Base-by-base conservation (phyloP, 1,139 yeast species). In the Yarrowia galli region DNA sequence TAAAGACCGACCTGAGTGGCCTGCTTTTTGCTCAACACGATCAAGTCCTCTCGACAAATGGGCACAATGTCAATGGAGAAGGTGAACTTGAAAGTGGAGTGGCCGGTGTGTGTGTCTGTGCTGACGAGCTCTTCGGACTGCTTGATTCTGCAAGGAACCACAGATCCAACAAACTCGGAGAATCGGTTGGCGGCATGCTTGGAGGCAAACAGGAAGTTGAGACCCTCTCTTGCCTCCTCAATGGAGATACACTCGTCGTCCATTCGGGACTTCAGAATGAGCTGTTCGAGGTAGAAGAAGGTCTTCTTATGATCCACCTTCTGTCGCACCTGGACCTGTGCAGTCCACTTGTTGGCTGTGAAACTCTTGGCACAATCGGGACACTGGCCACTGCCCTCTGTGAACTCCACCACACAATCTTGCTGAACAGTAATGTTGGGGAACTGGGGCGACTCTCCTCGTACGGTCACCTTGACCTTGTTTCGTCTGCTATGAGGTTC, bases 401-500 rank as follows among this genome's bases (percentile, higher is more conserved):
- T 88, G 76, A 89, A 96, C 75, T 95, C 98, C n/a, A 92, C 98
- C 78, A 91, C 98, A 77, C 95, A 92, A 40, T 92, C 86, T 79
- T 96, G 99, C 78, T 96, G 98, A 43, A 96, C 87, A 72, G 93
- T 90, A 40, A 97, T 92, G 75, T 91, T 92, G 42, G 89, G 85
- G 86, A 92, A 88, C 68, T 73, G 74, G 35, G 69, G 69, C 38
- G 97, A 97, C 79, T 95, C 99, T 72, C 98, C 98, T 79, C 95
- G 98, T 35, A 95, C 97, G 0, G 98, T 91, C 68, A 96, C 80
- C 75, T 92, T 92, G 71, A 96, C 87, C 78, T 93, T 87, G 71
- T 95, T 87, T 82, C 99, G 88, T 79, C 99, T 87, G 42, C 98
- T 92, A 79, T 96, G 99, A 3, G 99, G 99, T 80, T 96, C 99